Base-by-base conservation (phyloP, 2,329 filamentous ascomycete genomes). In the Lizonia empirigonia region DNA sequence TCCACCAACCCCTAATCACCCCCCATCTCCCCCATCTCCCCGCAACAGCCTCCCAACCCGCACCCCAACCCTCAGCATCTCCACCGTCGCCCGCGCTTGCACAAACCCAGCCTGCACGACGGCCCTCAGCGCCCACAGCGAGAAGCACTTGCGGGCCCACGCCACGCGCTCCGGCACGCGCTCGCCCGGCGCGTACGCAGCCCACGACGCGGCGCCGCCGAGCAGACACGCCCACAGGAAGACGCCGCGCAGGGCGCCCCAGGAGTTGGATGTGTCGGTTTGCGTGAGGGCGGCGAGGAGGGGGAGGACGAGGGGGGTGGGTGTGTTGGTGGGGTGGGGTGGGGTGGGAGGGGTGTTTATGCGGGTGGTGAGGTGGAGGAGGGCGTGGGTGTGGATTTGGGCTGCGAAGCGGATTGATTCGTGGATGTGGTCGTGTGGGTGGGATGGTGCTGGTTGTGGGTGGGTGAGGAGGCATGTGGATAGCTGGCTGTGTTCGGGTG, bases 181-280 rank as follows among this genome's bases (percentile, higher is more conserved):
- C 59, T 12, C 60, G 50, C n/a, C 27, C 18, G n/a, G 12, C 12
- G 4, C 5, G 52, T 33, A 15, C 38, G 41, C 32, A 46, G 23
- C 35, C 62, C 65, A 67, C 1, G 61, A 56, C 16, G 67, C 68
- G 1, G 65, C 60, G 10, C 65, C 67, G 2, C 70, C 69, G 7
- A 71, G 51, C 2, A 70, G 57, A 38, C 62, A 66, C 8, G 70
- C 54, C 69, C 69, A 73, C 4, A 70, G 37, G 23, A 71, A 65
- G 19, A 66, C 62, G 8, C 67, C 67, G 23, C 58, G 54, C 36
- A 72, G 41, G 18, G 55, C 36, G 13, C 62, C 63, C 69, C 69
- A 73, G 42, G 55, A 59, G 5, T 24, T 38, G 8, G 33, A 37
- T 15, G 42, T 55, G 20, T 70, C 62, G 1, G 70, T 71, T 18